A percentile compares a stretch with the other conserved stretches of the same genome.
Conservation (phyloP, 352 stramenopile genomes). For the Elongisporangium prolatum region DNA sequence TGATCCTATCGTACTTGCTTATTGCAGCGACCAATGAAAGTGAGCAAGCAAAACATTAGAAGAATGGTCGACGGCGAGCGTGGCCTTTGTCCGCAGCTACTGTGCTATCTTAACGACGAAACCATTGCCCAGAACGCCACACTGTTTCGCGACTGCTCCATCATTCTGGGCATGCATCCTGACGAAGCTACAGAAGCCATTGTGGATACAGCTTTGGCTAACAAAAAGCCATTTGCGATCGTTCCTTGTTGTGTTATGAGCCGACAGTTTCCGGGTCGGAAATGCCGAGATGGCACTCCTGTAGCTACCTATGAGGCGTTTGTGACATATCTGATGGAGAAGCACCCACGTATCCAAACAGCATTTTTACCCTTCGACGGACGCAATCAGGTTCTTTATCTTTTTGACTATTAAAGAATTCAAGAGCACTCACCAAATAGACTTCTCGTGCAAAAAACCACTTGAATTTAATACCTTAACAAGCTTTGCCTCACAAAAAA, state of each 20-base stretch:
- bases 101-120: constrained; percentile 53
- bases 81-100: constrained; percentile 39
- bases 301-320: constrained; percentile 84
- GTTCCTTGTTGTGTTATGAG: constrained; percentile 97
- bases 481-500: too few species aligned
- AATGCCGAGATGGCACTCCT: constrained; percentile 42
- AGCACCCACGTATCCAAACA: constrained; percentile 56
- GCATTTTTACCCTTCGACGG: constrained; percentile 77
- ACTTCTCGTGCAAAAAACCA: too few species aligned
- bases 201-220: constrained; percentile 86
- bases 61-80: constrained; percentile 45
- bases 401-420: constrained; percentile 54
- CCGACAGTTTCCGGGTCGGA: constrained; percentile 83
- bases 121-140: constrained; percentile 36
- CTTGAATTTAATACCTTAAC: too few species aligned
- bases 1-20: background rate
- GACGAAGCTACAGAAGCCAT: constrained; percentile 96
- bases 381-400: constrained; percentile 82
- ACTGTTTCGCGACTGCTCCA: constrained; percentile 74
- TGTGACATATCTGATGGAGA: constrained; percentile 76
- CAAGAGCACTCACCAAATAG: constrained; percentile 2
- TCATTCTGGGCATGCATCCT: constrained; percentile 93
- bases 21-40: constrained; percentile 71
- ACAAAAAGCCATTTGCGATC: constrained; percentile 92
- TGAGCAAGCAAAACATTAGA: constrained; percentile 55